These are phyloP conservation scores for Acanthamoeba divionensis DNA, from an alignment of 208 protist genomes.

Conservation along the genomic window DNA sequence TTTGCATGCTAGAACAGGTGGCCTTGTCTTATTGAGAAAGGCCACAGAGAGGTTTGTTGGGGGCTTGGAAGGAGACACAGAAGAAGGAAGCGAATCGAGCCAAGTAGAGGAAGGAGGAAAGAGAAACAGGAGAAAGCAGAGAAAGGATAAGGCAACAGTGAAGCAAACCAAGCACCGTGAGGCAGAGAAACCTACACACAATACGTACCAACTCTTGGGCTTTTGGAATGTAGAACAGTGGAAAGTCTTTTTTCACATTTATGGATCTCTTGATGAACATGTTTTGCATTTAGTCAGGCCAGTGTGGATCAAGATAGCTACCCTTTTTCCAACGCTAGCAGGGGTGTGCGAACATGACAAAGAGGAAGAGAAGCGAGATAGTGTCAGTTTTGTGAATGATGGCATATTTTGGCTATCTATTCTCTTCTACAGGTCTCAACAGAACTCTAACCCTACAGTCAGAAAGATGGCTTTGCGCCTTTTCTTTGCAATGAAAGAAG, in stretches of 20 bases:
- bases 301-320: neutral
- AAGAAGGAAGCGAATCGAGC: neutral
- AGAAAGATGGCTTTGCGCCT: neutral
- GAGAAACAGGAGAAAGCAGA: too few species aligned
- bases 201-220: too few species aligned
- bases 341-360: neutral
- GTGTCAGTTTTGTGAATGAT: neutral
- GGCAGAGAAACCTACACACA: too few species aligned
- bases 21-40: neutral
- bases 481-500: too few species aligned
- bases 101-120: neutral
- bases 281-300: neutral
- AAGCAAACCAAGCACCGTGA: too few species aligned
- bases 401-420: neutral
- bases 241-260: neutral
- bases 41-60: too few species aligned
- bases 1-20: neutral
- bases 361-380: neutral
- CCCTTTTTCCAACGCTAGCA: neutral
- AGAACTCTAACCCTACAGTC: neutral
- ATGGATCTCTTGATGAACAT: neutral
- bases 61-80: neutral
- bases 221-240: neutral
- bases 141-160: too few species aligned
- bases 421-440: neutral